These are phyloP conservation scores for Lineolata rhizophorae DNA, from an alignment of 495 filamentous ascomycete genomes.

Conservation along the genomic window DNA sequence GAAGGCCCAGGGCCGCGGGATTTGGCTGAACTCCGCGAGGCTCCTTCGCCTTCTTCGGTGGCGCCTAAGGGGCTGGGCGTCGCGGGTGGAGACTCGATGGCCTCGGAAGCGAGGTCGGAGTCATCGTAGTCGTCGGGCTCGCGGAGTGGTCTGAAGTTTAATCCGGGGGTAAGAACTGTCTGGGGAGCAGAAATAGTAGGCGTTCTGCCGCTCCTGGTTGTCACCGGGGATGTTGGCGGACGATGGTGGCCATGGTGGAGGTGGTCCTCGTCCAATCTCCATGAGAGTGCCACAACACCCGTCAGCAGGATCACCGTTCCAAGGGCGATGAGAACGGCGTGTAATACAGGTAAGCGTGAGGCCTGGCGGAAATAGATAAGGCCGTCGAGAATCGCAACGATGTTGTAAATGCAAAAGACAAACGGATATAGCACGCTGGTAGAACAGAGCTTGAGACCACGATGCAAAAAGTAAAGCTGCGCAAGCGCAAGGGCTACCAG, in stretches of 20 bases:
- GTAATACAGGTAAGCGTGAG: slow-evolving; percentile 47
- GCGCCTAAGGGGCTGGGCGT: too few species aligned
- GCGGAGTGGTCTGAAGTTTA: slow-evolving; percentile 37
- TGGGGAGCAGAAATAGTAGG: slow-evolving; percentile 31
- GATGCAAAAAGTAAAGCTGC: slow-evolving; percentile 88
- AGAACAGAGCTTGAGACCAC: slow-evolving; percentile 79
- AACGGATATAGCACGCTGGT: slow-evolving; percentile 94
- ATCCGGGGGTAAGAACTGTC: slow-evolving; percentile 41
- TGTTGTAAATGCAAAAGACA: slow-evolving; percentile 98
- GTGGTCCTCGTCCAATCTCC: slow-evolving; percentile 64
- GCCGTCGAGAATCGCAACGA: slow-evolving; percentile 92
- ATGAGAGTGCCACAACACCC: slow-evolving; percentile 81
- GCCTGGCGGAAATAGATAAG: slow-evolving; percentile 92
- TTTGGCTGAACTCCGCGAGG: not conserved
- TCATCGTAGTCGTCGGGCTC: slow-evolving; percentile 5
- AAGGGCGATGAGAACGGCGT: slow-evolving; percentile 65
- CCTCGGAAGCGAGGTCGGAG: slow-evolving; percentile 26
- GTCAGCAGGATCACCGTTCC: slow-evolving; percentile 69
- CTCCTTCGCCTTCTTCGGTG: slow-evolving; percentile 5
- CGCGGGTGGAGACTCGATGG: too few species aligned
- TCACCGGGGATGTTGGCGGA: slow-evolving; percentile 2
- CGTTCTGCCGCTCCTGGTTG: slow-evolving; percentile 5
- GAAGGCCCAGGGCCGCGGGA: not conserved
- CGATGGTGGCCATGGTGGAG: slow-evolving; percentile 20
- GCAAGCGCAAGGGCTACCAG: slow-evolving; percentile 67